Base-by-base conservation (phyloP, 2,329 filamentous ascomycete genomes). In the Onygenales sp. region DNA sequence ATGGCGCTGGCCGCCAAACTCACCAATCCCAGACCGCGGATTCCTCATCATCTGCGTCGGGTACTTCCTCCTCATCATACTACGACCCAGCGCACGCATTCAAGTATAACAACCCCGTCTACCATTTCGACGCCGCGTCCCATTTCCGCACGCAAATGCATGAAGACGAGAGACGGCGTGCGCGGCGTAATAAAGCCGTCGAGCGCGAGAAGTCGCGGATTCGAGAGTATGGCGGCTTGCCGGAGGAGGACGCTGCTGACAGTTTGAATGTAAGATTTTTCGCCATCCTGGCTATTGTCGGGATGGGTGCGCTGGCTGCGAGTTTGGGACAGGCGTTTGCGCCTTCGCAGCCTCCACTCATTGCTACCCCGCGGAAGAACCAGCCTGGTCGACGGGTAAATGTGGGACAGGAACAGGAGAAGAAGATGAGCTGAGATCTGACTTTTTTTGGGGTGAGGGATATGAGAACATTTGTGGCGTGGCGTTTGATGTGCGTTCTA, bases 71-170 rank as follows among this genome's bases (percentile, higher is more conserved):
- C n/a, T 40, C 57, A 39, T 34, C 51, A 11, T 31, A 50, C 2
- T 65, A 70, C 9, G 67, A 71, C 57, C 65, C 67, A 27, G 62
- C 59, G n/a, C n/a, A 17, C 4, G 61, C 64, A 11, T 72, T 72
- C 52, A 67, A 72, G 48, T 52, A 66, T 50, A 59, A 66, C 34
- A 72, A 81, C 52, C 76, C 83, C 36, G 75, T 89, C 34, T 81
- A 83, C 59, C 87, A 95, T 71, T 98, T 95, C 61, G 85, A 97
- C 71, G 79, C 80, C 42, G 75, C 72, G 42, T 77, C 79, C 8
- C 91, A 95, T 69, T 82, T 83, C 61, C 77, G 82, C 57, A 94
- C 88, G 55, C 88, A 95, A 58, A 75, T 79, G 49, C 74, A 78
- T 36, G 77, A 86, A 61, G 80, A 87, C 58, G 68, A 72, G 65